Base-by-base conservation (phyloP, 2,329 filamentous ascomycete genomes). In the Alternaria hordeiaustralica region DNA sequence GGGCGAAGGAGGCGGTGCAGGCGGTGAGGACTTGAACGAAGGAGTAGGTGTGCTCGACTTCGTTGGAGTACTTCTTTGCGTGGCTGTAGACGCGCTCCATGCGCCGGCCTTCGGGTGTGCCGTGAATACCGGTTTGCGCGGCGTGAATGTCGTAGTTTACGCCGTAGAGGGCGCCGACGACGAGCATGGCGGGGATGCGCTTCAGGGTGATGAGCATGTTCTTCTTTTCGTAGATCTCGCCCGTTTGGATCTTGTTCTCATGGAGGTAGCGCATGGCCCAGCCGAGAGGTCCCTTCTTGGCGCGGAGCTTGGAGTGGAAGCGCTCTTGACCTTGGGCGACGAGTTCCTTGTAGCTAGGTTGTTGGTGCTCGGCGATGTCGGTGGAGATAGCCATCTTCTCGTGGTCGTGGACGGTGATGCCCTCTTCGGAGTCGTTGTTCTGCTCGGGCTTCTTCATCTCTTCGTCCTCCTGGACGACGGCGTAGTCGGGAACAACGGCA, bases 261-360 rank as follows among this genome's bases (percentile, higher is more conserved):
- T 88, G 90, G 20, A 94, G 88, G 55, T 85, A 87, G 71, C 92
- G 90, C 90, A 95, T 92, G 41, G 90, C 92, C 92, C 92, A 94
- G 72, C 89, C 92, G n/a, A 95, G 84, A 55, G 90, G 91, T 25
- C 92, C 90, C 2, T 82, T 82, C 61, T 84, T 85, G 78, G 87
- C 82, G 60, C 87, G 81, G 58, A 95, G 88, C 71, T 87, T 87
- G 21, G 87, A 87, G 75, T 91, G 87, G 71, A 90, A 85, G 49
- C 82, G 84, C 20, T 83, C 84, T 61, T 89, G 82, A 8, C 85
- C 87, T 60, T 88, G 80, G 5, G 82, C 84, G 58, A 89, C 75
- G 58, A 92, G 83, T 66, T 89, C 83, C 78, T 90, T 85, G 84
- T 93, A 92, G 46, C 80, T 84, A 43, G 82, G 75, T 63, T 88